Conservation (phyloP, 2,329 filamentous ascomycete species). For the Chaetomiaceae sp. region DNA sequence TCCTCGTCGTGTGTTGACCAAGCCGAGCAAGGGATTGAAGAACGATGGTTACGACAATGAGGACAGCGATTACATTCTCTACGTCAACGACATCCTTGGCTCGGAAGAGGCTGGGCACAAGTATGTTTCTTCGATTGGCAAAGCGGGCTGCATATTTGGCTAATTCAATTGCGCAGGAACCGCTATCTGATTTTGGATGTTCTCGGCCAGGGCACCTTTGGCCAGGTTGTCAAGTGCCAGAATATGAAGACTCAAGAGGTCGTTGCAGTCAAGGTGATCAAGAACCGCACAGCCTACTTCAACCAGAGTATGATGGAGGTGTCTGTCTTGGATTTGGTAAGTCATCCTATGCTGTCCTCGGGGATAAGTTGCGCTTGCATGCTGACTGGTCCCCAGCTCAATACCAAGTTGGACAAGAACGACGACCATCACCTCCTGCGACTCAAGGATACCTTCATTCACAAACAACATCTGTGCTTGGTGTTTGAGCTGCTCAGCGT, state of each 20-base stretch:
- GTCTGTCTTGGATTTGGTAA: conserved; percentile 87
- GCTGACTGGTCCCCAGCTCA: conserved; percentile 59
- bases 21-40: conserved; percentile 96
- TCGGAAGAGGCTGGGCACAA: conserved; percentile 98
- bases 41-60: conserved; percentile 99
- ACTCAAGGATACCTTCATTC: conserved; percentile 96
- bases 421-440: conserved; percentile 94
- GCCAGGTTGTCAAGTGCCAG: conserved; percentile 98
- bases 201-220: conserved; percentile 93
- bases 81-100: conserved; percentile 96
- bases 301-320: conserved; percentile 99
- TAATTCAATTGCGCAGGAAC: conserved; percentile 54
- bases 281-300: conserved; percentile 98
- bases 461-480: conserved; percentile 91
- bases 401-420: conserved; percentile 98
- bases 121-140: conserved; percentile 44
- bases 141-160: conserved; percentile 10
- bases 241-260: conserved; percentile 98
- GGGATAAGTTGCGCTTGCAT: no score
- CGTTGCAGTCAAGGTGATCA: conserved; percentile 97
- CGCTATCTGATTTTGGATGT: conserved; percentile 97
- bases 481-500: conserved; percentile 96
- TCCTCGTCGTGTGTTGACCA: conserved; percentile 89
- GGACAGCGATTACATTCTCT: conserved; percentile 98
- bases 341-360: conserved; percentile 30